These are phyloP conservation scores for Digitaria exilis DNA, from an alignment of 202 grass and related monocot species.

Conservation along the genomic window DNA sequence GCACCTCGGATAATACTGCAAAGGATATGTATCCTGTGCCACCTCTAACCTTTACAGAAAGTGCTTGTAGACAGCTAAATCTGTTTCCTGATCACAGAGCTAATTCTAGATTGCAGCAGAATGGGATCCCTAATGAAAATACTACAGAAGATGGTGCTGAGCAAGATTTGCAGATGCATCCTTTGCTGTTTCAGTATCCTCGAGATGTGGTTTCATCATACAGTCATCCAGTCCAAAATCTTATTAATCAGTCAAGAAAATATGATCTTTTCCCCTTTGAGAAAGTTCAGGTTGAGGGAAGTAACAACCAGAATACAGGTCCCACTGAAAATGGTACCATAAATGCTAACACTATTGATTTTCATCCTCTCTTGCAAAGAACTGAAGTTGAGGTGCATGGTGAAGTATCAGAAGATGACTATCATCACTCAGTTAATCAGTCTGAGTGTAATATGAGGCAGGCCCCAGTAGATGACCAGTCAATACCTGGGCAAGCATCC, in stretches of 20 bases:
- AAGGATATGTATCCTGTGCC: slow-evolving; percentile 46
- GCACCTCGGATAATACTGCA: slow-evolving; percentile 39
- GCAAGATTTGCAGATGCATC: slow-evolving; percentile 92
- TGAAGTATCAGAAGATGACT: slow-evolving; percentile 41
- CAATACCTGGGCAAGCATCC: slow-evolving; percentile 45
- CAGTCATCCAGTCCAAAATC: slow-evolving; percentile 47
- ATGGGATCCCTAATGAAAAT: slow-evolving; percentile 35
- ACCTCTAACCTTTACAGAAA: slow-evolving; percentile 44
- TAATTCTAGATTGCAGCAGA: slow-evolving; percentile 49
- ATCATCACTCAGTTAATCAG: slow-evolving; percentile 34
- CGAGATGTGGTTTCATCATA: slow-evolving; percentile 58
- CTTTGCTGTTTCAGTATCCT: slow-evolving; percentile 82
- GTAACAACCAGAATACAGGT: slow-evolving; percentile 44
- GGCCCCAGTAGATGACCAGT: slow-evolving; percentile 36
- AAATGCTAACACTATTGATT: slow-evolving; percentile 70
- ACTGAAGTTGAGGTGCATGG: slow-evolving; percentile 45
- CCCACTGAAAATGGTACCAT: slow-evolving; percentile 32
- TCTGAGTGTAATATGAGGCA: slow-evolving; percentile 42
- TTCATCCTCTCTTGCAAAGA: slow-evolving; percentile 91
- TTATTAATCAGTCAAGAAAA: slow-evolving; percentile 47
- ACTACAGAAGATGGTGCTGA: slow-evolving; percentile 49
- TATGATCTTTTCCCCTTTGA: slow-evolving; percentile 54
- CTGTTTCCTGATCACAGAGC: slow-evolving; percentile 49
- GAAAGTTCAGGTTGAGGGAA: slow-evolving; percentile 52
- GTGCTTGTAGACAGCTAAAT: slow-evolving; percentile 48